phyloP scores from a whole-genome alignment of 345 rosid species.

The Rubroshorea leprosula region DNA sequence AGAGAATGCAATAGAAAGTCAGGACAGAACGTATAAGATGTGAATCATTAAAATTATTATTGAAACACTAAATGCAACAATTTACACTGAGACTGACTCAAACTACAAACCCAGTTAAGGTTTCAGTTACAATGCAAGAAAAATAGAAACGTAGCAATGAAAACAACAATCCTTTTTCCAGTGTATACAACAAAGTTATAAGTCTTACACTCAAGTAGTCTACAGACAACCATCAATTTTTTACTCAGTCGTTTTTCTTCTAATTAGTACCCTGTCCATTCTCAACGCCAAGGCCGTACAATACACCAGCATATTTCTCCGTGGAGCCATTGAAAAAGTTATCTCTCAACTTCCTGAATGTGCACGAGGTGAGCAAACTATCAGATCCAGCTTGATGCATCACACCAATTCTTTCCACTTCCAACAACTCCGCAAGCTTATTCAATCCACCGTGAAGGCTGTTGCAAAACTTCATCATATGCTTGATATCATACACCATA shows the following conservation, averaged over 20 bases:
- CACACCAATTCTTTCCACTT: conserved; percentile 73
- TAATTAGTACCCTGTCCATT: conserved; percentile 59
- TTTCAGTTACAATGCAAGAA: conserved; percentile 35
- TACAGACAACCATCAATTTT: conserved; percentile 46
- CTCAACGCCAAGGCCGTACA: conserved; percentile 88
- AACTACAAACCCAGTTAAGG: conserved; percentile 55
- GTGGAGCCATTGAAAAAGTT: conserved; percentile 62
- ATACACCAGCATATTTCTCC: conserved; percentile 71
- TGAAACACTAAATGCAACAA: conserved; percentile 61
- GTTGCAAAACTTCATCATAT: conserved; percentile 85
- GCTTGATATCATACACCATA: conserved; percentile 71
- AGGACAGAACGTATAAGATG: not conserved
- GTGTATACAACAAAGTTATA: conserved; percentile 49
- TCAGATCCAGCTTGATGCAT: conserved; percentile 92
- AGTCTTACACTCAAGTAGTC: conserved; percentile 53
- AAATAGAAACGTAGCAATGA: conserved; percentile 43
- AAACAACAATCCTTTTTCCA: conserved; percentile 54
- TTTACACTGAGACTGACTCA: conserved; percentile 49
- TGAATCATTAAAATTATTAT: conserved; percentile 26
- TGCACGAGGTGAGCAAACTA: conserved; percentile 80
- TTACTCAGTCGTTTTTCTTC: conserved; percentile 23
- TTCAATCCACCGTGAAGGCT: conserved; percentile 83
- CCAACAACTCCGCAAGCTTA: conserved; percentile 84
- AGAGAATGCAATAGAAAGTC: not conserved
- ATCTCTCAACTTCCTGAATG: conserved; percentile 81